A percentile compares a stretch with the other conserved stretches of the same genome.
Conservation (phyloP, 164 flowering plant genomes). For the Vitis amurensis region DNA sequence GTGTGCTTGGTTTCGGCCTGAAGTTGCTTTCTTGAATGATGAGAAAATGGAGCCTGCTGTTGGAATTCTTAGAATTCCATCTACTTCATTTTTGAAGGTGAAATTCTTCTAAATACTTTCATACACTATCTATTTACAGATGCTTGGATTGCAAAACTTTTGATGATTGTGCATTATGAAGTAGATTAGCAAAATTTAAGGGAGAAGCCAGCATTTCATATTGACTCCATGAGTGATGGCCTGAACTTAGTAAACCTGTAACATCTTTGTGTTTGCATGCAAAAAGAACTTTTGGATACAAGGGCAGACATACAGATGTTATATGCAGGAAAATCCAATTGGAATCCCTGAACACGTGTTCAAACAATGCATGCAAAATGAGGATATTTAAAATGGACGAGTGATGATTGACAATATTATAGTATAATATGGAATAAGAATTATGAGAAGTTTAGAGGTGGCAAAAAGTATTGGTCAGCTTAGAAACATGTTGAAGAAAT, state of each 20-base stretch:
- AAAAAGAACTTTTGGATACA: background rate
- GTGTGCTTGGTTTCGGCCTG: slow-evolving; percentile 79
- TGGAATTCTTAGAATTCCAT: slow-evolving; percentile 60
- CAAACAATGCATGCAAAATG: too few species aligned
- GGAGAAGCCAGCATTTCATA: background rate
- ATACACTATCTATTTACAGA: background rate
- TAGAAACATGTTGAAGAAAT: background rate
- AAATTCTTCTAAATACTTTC: background rate
- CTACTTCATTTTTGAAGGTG: slow-evolving; percentile 61
- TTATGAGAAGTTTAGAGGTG: too few species aligned
- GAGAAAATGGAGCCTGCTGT: slow-evolving; percentile 74
- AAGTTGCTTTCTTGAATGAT: slow-evolving; percentile 55
- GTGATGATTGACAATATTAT: too few species aligned
- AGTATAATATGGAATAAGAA: too few species aligned
- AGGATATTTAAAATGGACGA: too few species aligned
- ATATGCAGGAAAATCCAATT: background rate
- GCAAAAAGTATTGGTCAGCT: too few species aligned
- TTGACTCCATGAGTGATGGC: background rate
- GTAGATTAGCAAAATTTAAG: background rate
- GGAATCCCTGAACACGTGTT: background rate
- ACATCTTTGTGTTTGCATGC: background rate
- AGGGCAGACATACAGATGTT: too few species aligned
- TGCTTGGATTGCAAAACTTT: background rate
- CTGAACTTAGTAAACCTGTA: background rate
- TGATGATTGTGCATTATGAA: background rate